Base-by-base conservation (phyloP, 129 eudicot species). In the Lonicera japonica region DNA sequence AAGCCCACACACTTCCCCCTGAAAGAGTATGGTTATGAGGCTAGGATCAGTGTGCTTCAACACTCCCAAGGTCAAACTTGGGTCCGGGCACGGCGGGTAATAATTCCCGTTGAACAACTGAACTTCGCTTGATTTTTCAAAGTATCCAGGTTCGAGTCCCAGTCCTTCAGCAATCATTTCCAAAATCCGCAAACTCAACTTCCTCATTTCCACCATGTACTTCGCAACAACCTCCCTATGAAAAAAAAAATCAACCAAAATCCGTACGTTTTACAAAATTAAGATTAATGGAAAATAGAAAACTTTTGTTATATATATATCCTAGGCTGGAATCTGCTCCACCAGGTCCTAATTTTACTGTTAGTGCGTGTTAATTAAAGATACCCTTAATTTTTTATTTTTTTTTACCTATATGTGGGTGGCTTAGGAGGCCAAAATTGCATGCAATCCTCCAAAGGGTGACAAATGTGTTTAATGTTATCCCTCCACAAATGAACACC, bases 41-140 rank as follows among this genome's bases (percentile, higher is more conserved):
- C 84, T 75, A 5, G 89, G 84, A 60, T 86, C 95, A 23, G 61
- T 41, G 71, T 86, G 97, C 24, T 63, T 71, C 52, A 75, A 25
- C 57, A 84, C 29, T 46, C 95, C 95, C 68, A 86, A 46, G 11
- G 95, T 77, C 43, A 79, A 61, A 70, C 80, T 90, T 21, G 97
- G 97, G 69, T 86, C 85, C 3, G 97, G 95, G 71, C 97, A 86
- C 0, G 89, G 88, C 0, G 94, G 97, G 70, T 90, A 90, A 66
- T 69, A 63, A 65, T 78, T 80, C 71, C 74, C 3, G 81, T 64
- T 67, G n/a, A 90, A 34, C 59, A 86, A 56, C 34, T 77, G 89
- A 22, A 72, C 72, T 64, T 77, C 80, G 55, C 95, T 74, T n/a
- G 51, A 51, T 57, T 61, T 72, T 2, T 73, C 64, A 36, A 90